Percentiles rank a stretch among this genome's conserved stretches.
Evolutionary conservation across 2,329 filamentous ascomycete species (phyloP).

Genomic region (Tolypocladium amazonense): DNA sequence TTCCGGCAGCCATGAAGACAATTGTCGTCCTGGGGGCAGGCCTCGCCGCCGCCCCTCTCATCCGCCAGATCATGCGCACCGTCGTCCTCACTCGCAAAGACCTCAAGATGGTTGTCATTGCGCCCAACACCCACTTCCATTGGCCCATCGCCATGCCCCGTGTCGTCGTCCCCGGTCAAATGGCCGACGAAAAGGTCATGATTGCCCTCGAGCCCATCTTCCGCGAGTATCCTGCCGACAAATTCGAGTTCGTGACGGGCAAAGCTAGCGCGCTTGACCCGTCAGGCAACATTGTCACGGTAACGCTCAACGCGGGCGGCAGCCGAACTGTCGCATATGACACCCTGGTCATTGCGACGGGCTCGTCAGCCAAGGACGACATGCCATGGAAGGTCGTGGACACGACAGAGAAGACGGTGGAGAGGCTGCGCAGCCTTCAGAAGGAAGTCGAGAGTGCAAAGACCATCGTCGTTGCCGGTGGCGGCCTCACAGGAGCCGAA

Average conservation of each 20-base stretch:
- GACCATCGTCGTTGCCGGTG: constrained; percentile 41
- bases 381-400: constrained; percentile 40
- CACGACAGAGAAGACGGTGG: constrained; percentile 30
- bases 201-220: constrained; percentile 31
- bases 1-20: constrained; percentile 16
- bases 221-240: constrained; percentile 30
- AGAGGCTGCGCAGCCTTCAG: constrained; percentile 24
- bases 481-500: constrained; percentile 39
- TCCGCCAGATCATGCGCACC: constrained; percentile 39
- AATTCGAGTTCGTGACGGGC: constrained; percentile 43
- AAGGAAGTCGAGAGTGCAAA: constrained; percentile 28
- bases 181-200: constrained; percentile 28
- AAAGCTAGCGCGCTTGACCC: constrained; percentile 33
- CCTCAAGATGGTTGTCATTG: constrained; percentile 34
- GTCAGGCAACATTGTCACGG: constrained; percentile 27
- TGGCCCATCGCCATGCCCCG: constrained; percentile 38
- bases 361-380: constrained; percentile 28
- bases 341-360: constrained; percentile 44
- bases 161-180: constrained; percentile 33
- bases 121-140: constrained; percentile 37
- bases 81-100: constrained; percentile 26
- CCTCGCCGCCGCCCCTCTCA: constrained; percentile 32
- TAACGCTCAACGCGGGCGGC: constrained; percentile 23
- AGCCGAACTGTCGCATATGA: constrained; percentile 35
- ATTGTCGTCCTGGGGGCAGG: constrained; percentile 41